phyloP scores from a whole-genome alignment of 768 basidiomycete genomes.

The Tylopilus felleus region DNA sequence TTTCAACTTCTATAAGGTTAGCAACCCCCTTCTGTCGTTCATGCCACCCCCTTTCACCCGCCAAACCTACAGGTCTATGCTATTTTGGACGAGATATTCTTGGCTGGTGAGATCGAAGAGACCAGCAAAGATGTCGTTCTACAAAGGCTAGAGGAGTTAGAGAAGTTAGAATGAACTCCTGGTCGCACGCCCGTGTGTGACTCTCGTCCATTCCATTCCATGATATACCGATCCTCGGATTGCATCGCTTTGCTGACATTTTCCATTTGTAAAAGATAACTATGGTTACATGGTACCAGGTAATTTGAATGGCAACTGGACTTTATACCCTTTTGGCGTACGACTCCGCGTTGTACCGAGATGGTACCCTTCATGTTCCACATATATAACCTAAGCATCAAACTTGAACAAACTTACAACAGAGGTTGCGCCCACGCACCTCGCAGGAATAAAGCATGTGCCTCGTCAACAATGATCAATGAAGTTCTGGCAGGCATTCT shows the following conservation, averaged over 20 bases:
- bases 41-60: slow-evolving; percentile 5
- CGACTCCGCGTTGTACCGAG: neutral
- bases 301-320: neutral
- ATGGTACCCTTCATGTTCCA: neutral
- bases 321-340: neutral
- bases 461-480: neutral
- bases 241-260: slow-evolving; percentile 10
- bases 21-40: neutral
- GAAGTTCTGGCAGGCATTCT: neutral
- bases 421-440: neutral
- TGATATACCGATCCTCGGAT: slow-evolving; percentile 7
- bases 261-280: slow-evolving; percentile 6
- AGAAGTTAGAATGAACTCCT: slow-evolving; percentile 74
- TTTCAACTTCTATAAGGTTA: slow-evolving; percentile 97
- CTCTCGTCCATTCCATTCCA: slow-evolving; percentile 1
- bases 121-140: slow-evolving; percentile 96
- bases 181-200: slow-evolving; percentile 9
- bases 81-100: slow-evolving; percentile 96
- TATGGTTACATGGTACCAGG: neutral
- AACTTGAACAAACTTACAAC: neutral
- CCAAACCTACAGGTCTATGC: slow-evolving; percentile 75
- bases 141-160: slow-evolving; percentile 83
- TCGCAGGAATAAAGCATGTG: neutral
- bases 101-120: slow-evolving; percentile 98
- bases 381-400: neutral